These are phyloP conservation scores for Diaporthe vexans DNA, from an alignment of 2,329 filamentous ascomycete species.

Conservation along the genomic window DNA sequence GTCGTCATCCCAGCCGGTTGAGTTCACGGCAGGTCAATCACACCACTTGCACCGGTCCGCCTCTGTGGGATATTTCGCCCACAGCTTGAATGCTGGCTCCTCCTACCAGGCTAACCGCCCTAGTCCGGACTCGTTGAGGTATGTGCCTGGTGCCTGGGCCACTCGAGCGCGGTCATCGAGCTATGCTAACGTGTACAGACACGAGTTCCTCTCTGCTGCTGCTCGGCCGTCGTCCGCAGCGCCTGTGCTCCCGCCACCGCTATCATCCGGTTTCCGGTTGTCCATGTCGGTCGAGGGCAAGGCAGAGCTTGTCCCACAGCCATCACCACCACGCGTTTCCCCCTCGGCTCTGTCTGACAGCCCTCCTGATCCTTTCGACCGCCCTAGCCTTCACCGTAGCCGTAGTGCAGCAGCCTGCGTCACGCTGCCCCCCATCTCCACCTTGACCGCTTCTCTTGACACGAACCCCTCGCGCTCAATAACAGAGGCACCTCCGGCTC, in stretches of 20 bases:
- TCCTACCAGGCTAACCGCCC: constrained; percentile 64
- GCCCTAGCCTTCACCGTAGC: constrained; percentile 75
- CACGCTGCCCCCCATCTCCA: constrained; percentile 70
- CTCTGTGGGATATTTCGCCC: constrained; percentile 66
- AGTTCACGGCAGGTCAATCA: constrained; percentile 44
- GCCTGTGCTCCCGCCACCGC: constrained; percentile 55
- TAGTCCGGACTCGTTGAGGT: constrained; percentile 62
- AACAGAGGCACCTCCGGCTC: constrained; percentile 46
- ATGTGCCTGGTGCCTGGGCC: constrained; percentile 43
- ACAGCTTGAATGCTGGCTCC: constrained; percentile 68
- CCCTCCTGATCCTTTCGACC: constrained; percentile 62
- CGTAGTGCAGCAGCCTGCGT: constrained; percentile 75
- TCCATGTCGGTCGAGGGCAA: constrained; percentile 91
- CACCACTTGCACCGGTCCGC: constrained; percentile 48
- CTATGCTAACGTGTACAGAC: constrained; percentile 50
- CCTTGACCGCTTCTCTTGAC: constrained; percentile 60
- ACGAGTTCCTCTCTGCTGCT: constrained; percentile 60
- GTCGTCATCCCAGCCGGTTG: constrained; percentile 46
- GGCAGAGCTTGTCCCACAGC: constrained; percentile 84
- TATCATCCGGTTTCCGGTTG: constrained; percentile 76
- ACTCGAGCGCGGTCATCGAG: not conserved
- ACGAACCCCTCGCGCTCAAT: constrained; percentile 37
- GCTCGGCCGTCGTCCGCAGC: constrained; percentile 58
- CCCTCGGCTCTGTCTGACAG: constrained; percentile 36
- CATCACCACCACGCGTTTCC: constrained; percentile 64